These are phyloP conservation scores for Cordyceps farinosa DNA, from an alignment of 2,329 filamentous ascomycete genomes.

Conservation along the genomic window DNA sequence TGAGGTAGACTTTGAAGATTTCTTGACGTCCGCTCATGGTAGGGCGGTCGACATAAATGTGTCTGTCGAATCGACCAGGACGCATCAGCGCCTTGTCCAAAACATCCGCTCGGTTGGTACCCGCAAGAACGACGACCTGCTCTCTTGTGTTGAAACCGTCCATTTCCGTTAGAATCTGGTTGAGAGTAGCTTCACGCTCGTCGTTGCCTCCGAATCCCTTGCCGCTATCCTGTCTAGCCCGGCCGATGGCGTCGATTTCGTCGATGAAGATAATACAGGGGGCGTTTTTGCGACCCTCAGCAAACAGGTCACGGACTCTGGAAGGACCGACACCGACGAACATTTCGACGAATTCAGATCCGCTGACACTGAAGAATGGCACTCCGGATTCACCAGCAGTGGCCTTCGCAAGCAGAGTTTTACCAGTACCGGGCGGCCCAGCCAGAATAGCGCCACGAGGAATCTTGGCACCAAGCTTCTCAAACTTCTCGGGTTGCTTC, in stretches of 20 bases:
- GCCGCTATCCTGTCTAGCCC: conserved; percentile 77
- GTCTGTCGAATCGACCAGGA: conserved; percentile 92
- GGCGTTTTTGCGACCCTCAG: conserved; percentile 89
- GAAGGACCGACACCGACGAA: conserved; percentile 98
- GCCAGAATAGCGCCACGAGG: conserved; percentile 94
- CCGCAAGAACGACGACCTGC: conserved; percentile 93
- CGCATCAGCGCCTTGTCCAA: conserved; percentile 95
- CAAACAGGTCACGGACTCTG: conserved; percentile 89
- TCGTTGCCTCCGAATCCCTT: conserved; percentile 80
- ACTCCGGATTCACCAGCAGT: conserved; percentile 96
- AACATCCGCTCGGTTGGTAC: conserved; percentile 92
- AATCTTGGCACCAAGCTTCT: conserved; percentile 94
- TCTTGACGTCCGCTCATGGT: conserved; percentile 96
- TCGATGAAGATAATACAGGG: conserved; percentile 99
- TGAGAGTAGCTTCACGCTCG: conserved; percentile 92
- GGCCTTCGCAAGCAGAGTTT: conserved; percentile 93
- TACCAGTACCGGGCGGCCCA: conserved; percentile 97
- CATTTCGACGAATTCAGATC: conserved; percentile 99
- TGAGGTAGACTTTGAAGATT: conserved; percentile 91
- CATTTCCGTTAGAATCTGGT: conserved; percentile 99
- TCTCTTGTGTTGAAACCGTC: conserved; percentile 97
- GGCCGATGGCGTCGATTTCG: conserved; percentile 96
- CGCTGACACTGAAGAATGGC: conserved; percentile 96
- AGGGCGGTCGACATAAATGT: conserved; percentile 90
- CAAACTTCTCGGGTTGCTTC: conserved; percentile 87